Evolutionary conservation across 371 early-diverging fungal genomes (phyloP).

Genomic region (Mortierella sp.): DNA sequence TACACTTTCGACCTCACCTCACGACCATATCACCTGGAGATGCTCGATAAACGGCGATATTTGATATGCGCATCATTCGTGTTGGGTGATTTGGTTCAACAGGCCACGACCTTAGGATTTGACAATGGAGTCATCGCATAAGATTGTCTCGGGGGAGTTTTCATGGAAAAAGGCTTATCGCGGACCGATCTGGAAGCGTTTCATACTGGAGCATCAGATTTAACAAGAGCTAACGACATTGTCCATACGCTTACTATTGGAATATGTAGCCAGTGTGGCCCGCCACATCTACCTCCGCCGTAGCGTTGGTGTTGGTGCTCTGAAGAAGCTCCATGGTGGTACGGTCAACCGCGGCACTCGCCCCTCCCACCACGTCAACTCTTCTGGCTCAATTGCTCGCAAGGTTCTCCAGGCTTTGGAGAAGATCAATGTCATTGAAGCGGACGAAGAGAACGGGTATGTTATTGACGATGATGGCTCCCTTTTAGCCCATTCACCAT

Average conservation of each 20-base stretch:
- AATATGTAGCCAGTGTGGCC: conserved; percentile 87
- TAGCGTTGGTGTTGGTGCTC: conserved; percentile 95
- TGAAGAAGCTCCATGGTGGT: conserved; percentile 94
- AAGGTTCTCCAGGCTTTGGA: conserved; percentile 97
- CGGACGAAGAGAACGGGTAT: conserved; percentile 89
- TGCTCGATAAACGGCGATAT: too few relatives aligned
- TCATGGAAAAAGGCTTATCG: too few relatives aligned
- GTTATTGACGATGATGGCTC: neutral
- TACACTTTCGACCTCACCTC: too few relatives aligned
- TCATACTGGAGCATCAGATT: too few relatives aligned
- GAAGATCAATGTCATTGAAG: conserved; percentile 96
- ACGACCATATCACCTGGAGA: too few relatives aligned
- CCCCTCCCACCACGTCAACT: conserved; percentile 90
- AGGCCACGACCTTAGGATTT: too few relatives aligned
- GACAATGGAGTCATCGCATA: too few relatives aligned
- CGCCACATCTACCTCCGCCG: conserved; percentile 97
- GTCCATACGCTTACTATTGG: conserved; percentile 1
- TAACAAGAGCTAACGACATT: neutral
- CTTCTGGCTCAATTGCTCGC: conserved; percentile 93
- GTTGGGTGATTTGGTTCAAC: too few relatives aligned
- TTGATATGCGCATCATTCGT: too few relatives aligned
- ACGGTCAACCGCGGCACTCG: conserved; percentile 92
- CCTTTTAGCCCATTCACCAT: neutral
- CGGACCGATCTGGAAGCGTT: too few relatives aligned
- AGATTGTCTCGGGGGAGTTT: too few relatives aligned